Conservation (phyloP, 1,139 yeast species). For the Kluyveromyces sp. region DNA sequence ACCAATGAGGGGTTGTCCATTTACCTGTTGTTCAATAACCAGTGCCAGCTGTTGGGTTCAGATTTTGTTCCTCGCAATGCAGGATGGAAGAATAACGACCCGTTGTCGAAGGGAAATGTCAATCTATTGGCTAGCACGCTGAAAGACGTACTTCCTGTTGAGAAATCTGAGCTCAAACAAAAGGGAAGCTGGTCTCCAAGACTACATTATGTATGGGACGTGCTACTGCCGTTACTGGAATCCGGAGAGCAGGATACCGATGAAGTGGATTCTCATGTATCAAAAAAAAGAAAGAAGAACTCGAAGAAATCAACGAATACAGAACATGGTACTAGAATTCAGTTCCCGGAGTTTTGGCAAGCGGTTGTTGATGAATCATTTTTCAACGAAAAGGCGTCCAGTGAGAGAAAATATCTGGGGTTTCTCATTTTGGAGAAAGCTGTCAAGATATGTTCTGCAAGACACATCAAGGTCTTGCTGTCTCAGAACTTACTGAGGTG, state of each 20-base stretch:
- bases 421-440: constrained; percentile 60
- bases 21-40: constrained; percentile 41
- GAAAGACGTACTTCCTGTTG: constrained; percentile 45
- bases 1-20: constrained; percentile 80
- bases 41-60: constrained; percentile 25
- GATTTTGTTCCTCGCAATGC: constrained; percentile 24
- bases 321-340: constrained; percentile 27
- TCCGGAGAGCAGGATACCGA: constrained; percentile 14
- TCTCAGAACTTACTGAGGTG: constrained; percentile 69
- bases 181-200: constrained; percentile 73
- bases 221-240: constrained; percentile 42
- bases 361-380: constrained; percentile 71
- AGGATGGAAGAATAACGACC: constrained; percentile 66
- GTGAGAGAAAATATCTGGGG: constrained; percentile 85
- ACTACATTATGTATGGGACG: constrained; percentile 77
- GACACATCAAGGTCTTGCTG: constrained; percentile 41
- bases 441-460: constrained; percentile 34
- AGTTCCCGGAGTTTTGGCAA: constrained; percentile 72
- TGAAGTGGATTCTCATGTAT: constrained; percentile 27
- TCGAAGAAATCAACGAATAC: neutral
- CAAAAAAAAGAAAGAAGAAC: constrained; percentile 34
- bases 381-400: constrained; percentile 69
- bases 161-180: constrained; percentile 39
- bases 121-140: constrained; percentile 55
- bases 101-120: constrained; percentile 63